Conservation (phyloP, 257 asterid species). For the Solanum dulcamara region DNA sequence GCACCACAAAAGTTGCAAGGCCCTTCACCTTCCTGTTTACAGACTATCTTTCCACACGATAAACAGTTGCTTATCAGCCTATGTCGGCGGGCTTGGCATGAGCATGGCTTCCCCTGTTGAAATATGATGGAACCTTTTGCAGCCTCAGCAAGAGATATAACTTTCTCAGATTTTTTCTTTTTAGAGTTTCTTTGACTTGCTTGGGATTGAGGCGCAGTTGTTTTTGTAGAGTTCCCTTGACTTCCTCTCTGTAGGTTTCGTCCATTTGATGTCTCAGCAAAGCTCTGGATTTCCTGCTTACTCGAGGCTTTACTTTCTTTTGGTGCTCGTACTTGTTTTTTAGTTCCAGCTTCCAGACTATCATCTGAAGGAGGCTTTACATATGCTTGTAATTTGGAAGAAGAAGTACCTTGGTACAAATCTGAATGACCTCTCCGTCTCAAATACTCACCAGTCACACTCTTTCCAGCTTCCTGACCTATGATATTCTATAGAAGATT, state of each 20-base stretch:
- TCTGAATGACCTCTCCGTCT: slow-evolving; percentile 65
- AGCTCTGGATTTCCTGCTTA: slow-evolving; percentile 26
- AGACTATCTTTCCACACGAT: slow-evolving; percentile 92
- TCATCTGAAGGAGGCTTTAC: slow-evolving; percentile 65
- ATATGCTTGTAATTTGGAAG: slow-evolving; percentile 58
- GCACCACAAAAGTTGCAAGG: slow-evolving; percentile 90
- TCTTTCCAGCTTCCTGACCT: slow-evolving; percentile 73
- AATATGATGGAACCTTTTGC: slow-evolving; percentile 82
- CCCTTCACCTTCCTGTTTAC: slow-evolving; percentile 98
- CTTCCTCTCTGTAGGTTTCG: slow-evolving; percentile 16
- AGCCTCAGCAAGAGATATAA: slow-evolving; percentile 82
- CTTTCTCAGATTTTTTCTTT: slow-evolving; percentile 85
- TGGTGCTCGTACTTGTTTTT: slow-evolving; percentile 46
- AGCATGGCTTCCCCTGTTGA: slow-evolving; percentile 92
- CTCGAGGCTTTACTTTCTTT: slow-evolving; percentile 33
- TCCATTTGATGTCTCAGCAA: slow-evolving; percentile 24
- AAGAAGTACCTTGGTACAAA: slow-evolving; percentile 21
- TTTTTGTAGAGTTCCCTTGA: slow-evolving; percentile 53
- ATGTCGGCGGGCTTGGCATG: slow-evolving; percentile 92
- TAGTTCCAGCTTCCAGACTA: slow-evolving; percentile 19
- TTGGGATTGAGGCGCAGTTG: not conserved
- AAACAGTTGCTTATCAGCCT: slow-evolving; percentile 76
- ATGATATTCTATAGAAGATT: slow-evolving; percentile 51
- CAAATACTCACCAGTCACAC: slow-evolving; percentile 63
- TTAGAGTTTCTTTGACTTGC: slow-evolving; percentile 34